phyloP scores from a whole-genome alignment of 2,329 filamentous ascomycete genomes.

The Gliomastix tumulicola region DNA sequence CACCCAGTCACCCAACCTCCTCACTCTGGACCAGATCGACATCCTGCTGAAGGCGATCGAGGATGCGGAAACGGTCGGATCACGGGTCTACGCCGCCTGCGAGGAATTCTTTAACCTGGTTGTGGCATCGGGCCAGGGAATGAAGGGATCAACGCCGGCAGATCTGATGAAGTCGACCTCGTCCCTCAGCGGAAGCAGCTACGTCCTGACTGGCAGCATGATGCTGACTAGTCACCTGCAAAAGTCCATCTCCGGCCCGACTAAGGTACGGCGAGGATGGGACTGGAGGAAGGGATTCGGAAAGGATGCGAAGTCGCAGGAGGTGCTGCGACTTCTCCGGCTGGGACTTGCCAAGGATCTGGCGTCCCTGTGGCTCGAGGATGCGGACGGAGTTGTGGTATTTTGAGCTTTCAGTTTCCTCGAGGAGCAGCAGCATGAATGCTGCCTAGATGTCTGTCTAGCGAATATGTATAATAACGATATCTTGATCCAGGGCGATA shows the following conservation, averaged over 20 bases:
- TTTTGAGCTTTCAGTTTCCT: no score
- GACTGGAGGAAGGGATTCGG: constrained; percentile 76
- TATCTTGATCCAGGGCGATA: no score
- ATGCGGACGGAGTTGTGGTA: constrained; percentile 49
- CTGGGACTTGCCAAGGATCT: constrained; percentile 69
- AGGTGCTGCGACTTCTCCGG: constrained; percentile 67
- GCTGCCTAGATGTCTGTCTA: no score
- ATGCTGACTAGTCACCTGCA: constrained; percentile 59
- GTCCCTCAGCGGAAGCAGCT: constrained; percentile 51
- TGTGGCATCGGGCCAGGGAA: constrained; percentile 60
- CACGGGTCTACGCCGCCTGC: constrained; percentile 65
- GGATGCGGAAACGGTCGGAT: constrained; percentile 69
- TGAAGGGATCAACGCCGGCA: constrained; percentile 55
- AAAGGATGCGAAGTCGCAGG: constrained; percentile 53
- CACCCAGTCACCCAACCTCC: constrained; percentile 43
- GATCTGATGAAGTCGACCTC: constrained; percentile 58
- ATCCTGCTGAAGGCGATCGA: constrained; percentile 70
- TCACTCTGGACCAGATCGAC: constrained; percentile 68
- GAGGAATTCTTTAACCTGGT: constrained; percentile 75
- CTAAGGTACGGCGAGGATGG: constrained; percentile 57
- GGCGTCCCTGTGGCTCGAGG: constrained; percentile 60
- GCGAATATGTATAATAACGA: no score
- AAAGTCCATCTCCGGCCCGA: constrained; percentile 50
- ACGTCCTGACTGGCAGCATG: constrained; percentile 67
- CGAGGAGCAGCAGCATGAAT: no score